Evolutionary conservation across 208 protist genomes (phyloP).

Genomic region (Wallacemonas sp.): DNA sequence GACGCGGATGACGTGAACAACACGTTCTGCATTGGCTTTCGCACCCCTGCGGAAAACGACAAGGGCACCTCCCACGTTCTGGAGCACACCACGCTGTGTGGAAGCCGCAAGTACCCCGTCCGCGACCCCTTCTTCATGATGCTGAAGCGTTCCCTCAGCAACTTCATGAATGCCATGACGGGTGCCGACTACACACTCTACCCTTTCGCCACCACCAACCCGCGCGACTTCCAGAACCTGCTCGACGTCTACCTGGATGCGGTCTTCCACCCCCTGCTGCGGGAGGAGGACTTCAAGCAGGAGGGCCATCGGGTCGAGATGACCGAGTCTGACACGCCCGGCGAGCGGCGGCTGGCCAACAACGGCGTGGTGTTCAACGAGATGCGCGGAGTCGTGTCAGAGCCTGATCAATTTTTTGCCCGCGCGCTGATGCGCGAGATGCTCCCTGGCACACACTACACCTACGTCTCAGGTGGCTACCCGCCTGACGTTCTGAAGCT

Average conservation of each 20-base stretch:
- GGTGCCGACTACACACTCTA: constrained; percentile 94
- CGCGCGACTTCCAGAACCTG: constrained; percentile 92
- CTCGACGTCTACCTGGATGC: constrained; percentile 94
- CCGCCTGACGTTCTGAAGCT: constrained; percentile 86
- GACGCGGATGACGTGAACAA: constrained; percentile 96
- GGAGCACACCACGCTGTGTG: constrained; percentile 97
- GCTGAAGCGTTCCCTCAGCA: constrained; percentile 87
- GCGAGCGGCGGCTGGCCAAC: constrained; percentile 48
- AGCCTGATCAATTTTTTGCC: constrained; percentile 82
- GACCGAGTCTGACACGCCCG: neutral
- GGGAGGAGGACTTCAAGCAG: constrained; percentile 90
- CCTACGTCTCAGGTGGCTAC: constrained; percentile 88
- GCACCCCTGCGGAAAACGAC: constrained; percentile 92
- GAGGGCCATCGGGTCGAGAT: constrained; percentile 92
- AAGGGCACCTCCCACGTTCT: constrained; percentile 97
- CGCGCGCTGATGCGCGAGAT: constrained; percentile 67
- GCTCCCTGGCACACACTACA: constrained; percentile 90
- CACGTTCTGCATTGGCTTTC: constrained; percentile 96
- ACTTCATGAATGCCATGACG: constrained; percentile 95
- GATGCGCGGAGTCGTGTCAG: constrained; percentile 92
- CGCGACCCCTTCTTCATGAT: constrained; percentile 93
- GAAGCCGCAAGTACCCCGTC: constrained; percentile 95
- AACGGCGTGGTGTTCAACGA: constrained; percentile 96
- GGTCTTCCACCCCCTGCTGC: constrained; percentile 87
- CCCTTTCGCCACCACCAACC: constrained; percentile 92